Evolutionary conservation across 805 yeast genomes (phyloP), one percentile per base, ranked within the genome.

Genomic region (Metschnikowia colocasiae): DNA sequence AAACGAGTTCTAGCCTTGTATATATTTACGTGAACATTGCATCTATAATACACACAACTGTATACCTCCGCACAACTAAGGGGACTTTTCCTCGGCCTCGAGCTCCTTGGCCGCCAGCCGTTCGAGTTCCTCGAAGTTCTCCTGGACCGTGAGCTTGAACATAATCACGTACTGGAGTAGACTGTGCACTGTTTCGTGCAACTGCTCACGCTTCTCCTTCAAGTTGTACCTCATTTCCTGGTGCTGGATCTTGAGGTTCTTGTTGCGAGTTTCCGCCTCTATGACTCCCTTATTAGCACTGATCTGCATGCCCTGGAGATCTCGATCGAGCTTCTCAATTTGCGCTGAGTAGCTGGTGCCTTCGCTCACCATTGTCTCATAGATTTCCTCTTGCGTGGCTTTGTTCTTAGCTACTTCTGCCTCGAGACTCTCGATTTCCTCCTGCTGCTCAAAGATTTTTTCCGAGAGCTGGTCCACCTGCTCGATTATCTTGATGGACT

Each of bases 81-180:
- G 10, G 30, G 23, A 23, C 19, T 15, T 23, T 15, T 36, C 30
- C 46, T 54, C 58, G 10, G 16, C 23, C 22, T 57, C 67, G 18
- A 50, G 56, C 53, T 74, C 82, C 38, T 67, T 70, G 46, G 62
- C 59, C 12, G 80, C 75, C 47, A 71, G 62, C 34, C 62, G 67
- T 54, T 81, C 84, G 51, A 81, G 71, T 31, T 76, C 82, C 56
- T 83, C 87, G 40, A 87, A 69, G 44, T 79, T 75, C 18, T 76
- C 73, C 59, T 87, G 92, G 37, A 86, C 75, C 49, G 77, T 79
- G 52, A 82, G 65, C 65, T 87, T 87, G 66, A 87, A 83, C 40
- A 73, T 76, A 42, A 85, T 76, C 19, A 82, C 77, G 47, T 68
- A 72, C 49, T 82, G 82, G 54, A 88, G 79, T 56, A 82, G 74